These are phyloP conservation scores for Clonostachys rhizophaga DNA, from an alignment of 2,329 filamentous ascomycete species.

Conservation along the genomic window DNA sequence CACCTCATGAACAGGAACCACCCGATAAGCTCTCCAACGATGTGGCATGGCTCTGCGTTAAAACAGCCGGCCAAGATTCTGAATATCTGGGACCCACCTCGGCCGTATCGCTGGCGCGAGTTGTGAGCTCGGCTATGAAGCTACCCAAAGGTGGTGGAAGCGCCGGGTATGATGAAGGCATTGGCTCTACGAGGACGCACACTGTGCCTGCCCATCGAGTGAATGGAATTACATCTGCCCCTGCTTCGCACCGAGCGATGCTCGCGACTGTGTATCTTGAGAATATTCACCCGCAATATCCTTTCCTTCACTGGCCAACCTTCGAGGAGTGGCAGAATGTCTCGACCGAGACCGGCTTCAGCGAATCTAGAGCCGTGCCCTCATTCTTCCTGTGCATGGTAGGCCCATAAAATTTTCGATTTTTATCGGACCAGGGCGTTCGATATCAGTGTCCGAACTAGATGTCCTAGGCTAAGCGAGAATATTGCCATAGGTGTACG, in stretches of 20 bases:
- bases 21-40: too few species aligned
- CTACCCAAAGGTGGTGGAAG: too few species aligned
- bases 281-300: constrained; percentile 29
- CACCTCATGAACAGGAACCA: too few species aligned
- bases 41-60: too few species aligned
- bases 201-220: too few species aligned
- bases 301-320: constrained; percentile 26
- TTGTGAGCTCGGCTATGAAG: too few species aligned
- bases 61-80: too few species aligned
- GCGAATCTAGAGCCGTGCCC: not conserved
- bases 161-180: too few species aligned
- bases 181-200: too few species aligned
- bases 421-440: not conserved
- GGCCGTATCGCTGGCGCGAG: too few species aligned
- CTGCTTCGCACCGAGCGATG: not conserved
- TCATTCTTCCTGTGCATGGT: not conserved
- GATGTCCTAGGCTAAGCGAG: not conserved
- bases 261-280: constrained; percentile 24
- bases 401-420: not conserved
- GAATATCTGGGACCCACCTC: too few species aligned
- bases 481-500: not conserved
- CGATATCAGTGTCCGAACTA: not conserved
- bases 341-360: not conserved
- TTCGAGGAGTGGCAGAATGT: not conserved
- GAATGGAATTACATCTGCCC: too few species aligned